Evolutionary conservation across 768 basidiomycete species (phyloP), one percentile per base, ranked within the genome.

Genomic region (Amanita pallidorosea): DNA sequence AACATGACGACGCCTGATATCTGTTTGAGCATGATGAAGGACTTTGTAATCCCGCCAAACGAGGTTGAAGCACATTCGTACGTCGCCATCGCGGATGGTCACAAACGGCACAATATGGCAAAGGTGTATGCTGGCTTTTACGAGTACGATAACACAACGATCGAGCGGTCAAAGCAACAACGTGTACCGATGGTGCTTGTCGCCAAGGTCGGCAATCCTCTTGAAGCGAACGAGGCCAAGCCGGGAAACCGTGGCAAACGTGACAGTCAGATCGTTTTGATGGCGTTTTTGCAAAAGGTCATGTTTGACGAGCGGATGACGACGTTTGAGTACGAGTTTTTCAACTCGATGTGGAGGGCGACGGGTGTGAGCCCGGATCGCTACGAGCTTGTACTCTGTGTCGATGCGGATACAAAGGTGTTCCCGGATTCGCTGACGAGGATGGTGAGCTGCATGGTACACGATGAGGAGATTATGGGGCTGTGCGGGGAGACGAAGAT

Each of bases 291-390:
- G 63, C 96, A 99, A 67, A 98, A 96, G 66, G 93, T 98, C 59
- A 96, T 99, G 94, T 98, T 98, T 59, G 96, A 99, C 67, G 96
- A 99, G 72, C 82, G 96, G 47, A 98, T 99, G 95, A 96, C 95
- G 54, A 95, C 90, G 49, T 94, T 99, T 64, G 96, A 98, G 70
- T 98, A 98, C 65, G 96, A 98, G 68, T 97, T 98, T 67, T 99
- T 99, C 82, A 99, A 99, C 68, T 84, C 91, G 48, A 73, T 98
- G 17, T 99, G 96, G 96, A 73, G 95, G 49, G 86, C 81, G 38
- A 95, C 94, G 13, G 96, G 96, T 25, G 83, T 99, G 53, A 88
- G 87, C 63, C 95, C 96, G 5, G 96, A 98, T 70, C 81, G 85
- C 52, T 99, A 94, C 65, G 95, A 98, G 68, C 73, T 93, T 38